Evolutionary conservation across 768 basidiomycete genomes (phyloP).

Genomic region (Serpula lacrymans): DNA sequence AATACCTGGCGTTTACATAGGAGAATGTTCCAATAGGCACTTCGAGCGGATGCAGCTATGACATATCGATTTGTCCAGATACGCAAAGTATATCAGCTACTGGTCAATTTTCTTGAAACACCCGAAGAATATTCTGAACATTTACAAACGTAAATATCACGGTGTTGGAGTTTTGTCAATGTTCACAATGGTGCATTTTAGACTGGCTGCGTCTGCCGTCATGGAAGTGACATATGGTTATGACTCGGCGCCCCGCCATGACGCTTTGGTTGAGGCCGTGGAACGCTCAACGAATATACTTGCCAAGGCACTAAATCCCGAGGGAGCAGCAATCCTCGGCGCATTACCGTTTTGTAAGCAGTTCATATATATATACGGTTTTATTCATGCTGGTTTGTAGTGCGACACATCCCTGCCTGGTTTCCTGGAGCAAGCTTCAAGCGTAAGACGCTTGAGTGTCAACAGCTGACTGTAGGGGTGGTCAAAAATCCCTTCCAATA

Average conservation of each 20-base stretch:
- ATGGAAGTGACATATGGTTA: conserved; percentile 8
- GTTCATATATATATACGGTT: too few species aligned
- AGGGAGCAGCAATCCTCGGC: conserved; percentile 13
- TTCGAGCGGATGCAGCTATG: conserved; percentile 16
- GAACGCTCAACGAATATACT: conserved; percentile 16
- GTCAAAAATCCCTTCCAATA: not conserved
- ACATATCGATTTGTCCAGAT: conserved; percentile 21
- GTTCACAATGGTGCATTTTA: not conserved
- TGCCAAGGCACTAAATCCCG: conserved; percentile 16
- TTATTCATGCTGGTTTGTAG: not conserved
- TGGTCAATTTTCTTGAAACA: conserved; percentile 21
- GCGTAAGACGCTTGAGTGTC: not conserved
- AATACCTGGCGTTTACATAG: conserved; percentile 29
- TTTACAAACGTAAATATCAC: conserved; percentile 28
- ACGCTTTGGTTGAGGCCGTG: conserved; percentile 15
- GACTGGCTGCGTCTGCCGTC: conserved; percentile 4
- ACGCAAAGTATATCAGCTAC: conserved; percentile 21
- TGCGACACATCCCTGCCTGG: not conserved
- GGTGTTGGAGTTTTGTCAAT: too few species aligned
- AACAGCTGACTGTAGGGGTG: not conserved
- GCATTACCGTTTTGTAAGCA: conserved; percentile 23
- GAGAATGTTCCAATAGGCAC: conserved; percentile 24
- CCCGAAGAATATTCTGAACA: conserved; percentile 15
- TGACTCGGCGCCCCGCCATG: conserved; percentile 1
- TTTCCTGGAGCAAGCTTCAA: not conserved